Conservation (phyloP, 2,329 filamentous ascomycete species). For the Rutstroemia sp. region DNA sequence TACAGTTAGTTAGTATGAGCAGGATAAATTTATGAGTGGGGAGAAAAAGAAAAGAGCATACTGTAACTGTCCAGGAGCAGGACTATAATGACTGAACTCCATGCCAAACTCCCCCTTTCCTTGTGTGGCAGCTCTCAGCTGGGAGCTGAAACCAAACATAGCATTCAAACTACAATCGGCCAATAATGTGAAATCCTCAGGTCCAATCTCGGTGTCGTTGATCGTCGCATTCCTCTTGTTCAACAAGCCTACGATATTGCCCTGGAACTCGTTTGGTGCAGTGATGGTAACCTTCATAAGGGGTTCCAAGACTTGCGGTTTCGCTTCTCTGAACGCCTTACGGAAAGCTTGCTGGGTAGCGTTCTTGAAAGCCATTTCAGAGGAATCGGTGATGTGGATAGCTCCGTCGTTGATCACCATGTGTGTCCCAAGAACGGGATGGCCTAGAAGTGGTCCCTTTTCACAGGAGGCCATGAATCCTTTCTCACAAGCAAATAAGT, state of each 20-base stretch:
- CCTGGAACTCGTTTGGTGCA: slow-evolving; percentile 94
- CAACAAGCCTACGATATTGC: slow-evolving; percentile 85
- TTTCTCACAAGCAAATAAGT: slow-evolving; percentile 87
- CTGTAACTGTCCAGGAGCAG: slow-evolving; percentile 84
- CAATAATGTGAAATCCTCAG: slow-evolving; percentile 86
- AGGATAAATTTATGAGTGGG: background rate
- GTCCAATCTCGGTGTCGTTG: slow-evolving; percentile 87
- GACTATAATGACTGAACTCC: slow-evolving; percentile 96
- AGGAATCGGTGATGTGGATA: slow-evolving; percentile 96
- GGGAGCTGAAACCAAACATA: slow-evolving; percentile 96
- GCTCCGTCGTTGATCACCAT: slow-evolving; percentile 97
- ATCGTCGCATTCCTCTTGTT: slow-evolving; percentile 97
- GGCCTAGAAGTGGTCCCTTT: slow-evolving; percentile 85
- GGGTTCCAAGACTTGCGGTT: slow-evolving; percentile 83
- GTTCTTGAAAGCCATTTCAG: slow-evolving; percentile 90
- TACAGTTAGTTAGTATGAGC: background rate
- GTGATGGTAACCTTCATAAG: slow-evolving; percentile 98
- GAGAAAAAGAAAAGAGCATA: slow-evolving; percentile 40
- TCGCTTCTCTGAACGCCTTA: slow-evolving; percentile 77
- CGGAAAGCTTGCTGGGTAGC: slow-evolving; percentile 95
- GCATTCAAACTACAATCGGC: slow-evolving; percentile 90
- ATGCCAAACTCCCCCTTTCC: slow-evolving; percentile 98
- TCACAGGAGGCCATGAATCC: slow-evolving; percentile 78
- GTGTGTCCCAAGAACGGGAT: slow-evolving; percentile 79
- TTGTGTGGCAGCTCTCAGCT: slow-evolving; percentile 87